Conservation (phyloP, 805 yeast species). For the Sugiyamaella smithiae region DNA sequence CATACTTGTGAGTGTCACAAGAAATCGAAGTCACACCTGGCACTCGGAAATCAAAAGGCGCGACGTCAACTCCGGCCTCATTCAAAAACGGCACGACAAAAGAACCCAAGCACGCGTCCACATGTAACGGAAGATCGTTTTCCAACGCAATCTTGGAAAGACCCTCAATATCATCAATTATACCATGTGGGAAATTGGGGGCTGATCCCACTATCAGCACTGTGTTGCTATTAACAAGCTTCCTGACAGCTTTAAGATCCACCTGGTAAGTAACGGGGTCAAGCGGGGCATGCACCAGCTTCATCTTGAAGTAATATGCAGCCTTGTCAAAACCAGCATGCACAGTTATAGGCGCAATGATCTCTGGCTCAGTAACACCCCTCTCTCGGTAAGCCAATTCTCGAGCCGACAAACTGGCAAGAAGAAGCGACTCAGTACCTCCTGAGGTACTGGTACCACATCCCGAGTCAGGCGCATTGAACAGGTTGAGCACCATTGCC, state of each 20-base stretch:
- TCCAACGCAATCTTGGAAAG: constrained; percentile 63
- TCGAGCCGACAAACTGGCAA: constrained; percentile 87
- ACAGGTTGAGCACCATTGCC: constrained; percentile 77
- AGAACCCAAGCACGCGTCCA: constrained; percentile 94
- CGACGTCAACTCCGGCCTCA: constrained; percentile 47
- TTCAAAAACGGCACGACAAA: constrained; percentile 80
- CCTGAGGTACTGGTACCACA: constrained; percentile 89
- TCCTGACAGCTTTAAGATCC: constrained; percentile 56
- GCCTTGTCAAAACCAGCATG: constrained; percentile 98
- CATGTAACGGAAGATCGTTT: constrained; percentile 82
- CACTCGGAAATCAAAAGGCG: constrained; percentile 77
- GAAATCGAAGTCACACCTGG: constrained; percentile 94
- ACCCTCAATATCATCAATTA: constrained; percentile 80
- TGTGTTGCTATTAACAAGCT: constrained; percentile 73
- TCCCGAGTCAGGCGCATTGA: constrained; percentile 72
- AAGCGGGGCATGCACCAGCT: constrained; percentile 72
- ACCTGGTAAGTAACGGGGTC: constrained; percentile 68
- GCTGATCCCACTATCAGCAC: constrained; percentile 88
- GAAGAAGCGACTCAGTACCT: constrained; percentile 87
- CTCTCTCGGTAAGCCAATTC: constrained; percentile 54
- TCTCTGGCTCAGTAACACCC: constrained; percentile 73
- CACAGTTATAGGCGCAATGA: constrained; percentile 82
- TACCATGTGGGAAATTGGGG: constrained; percentile 96
- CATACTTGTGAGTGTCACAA: constrained; percentile 99
- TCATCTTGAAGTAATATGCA: constrained; percentile 84